Conservation (phyloP, 768 basidiomycete genomes). For the Dioszegia crocea region DNA sequence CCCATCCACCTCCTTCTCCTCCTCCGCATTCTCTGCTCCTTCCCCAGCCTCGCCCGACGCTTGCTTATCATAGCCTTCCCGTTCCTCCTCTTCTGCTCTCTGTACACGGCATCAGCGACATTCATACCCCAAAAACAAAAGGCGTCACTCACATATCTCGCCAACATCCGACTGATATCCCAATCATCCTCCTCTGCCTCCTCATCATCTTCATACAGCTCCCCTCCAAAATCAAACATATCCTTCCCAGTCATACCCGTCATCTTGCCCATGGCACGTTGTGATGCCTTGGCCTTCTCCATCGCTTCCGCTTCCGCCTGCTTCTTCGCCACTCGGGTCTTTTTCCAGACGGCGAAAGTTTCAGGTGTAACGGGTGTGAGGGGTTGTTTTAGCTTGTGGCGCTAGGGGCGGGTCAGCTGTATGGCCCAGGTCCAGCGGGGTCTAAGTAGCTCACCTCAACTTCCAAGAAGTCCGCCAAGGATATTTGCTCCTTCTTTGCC, state of each 20-base stretch:
- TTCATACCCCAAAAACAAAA: neutral
- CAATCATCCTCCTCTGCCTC: slow-evolving; percentile 48
- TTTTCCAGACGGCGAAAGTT: slow-evolving; percentile 89
- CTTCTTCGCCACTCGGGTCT: slow-evolving; percentile 92
- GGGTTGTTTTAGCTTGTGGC: slow-evolving; percentile 72
- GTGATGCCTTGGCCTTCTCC: slow-evolving; percentile 74
- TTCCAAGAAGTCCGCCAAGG: slow-evolving; percentile 93
- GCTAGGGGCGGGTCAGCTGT: slow-evolving; percentile 53
- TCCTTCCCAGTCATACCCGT: slow-evolving; percentile 93
- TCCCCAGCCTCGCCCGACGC: slow-evolving; percentile 8
- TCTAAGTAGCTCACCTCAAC: slow-evolving; percentile 68
- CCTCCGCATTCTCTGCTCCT: slow-evolving; percentile 11
- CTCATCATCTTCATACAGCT: slow-evolving; percentile 44
- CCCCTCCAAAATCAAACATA: slow-evolving; percentile 60
- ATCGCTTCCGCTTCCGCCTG: slow-evolving; percentile 76
- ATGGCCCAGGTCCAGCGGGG: neutral
- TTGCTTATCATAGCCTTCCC: slow-evolving; percentile 11
- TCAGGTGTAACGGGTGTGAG: slow-evolving; percentile 92
- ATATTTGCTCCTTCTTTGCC: slow-evolving; percentile 76
- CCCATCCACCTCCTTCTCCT: slow-evolving; percentile 1
- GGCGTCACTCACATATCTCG: slow-evolving; percentile 41
- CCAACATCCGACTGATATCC: slow-evolving; percentile 47
- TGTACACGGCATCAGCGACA: slow-evolving; percentile 10
- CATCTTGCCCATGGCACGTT: slow-evolving; percentile 80
- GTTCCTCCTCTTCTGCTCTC: slow-evolving; percentile 34